Conservation (phyloP, 768 basidiomycete species). For the Leccinellum luteum region DNA sequence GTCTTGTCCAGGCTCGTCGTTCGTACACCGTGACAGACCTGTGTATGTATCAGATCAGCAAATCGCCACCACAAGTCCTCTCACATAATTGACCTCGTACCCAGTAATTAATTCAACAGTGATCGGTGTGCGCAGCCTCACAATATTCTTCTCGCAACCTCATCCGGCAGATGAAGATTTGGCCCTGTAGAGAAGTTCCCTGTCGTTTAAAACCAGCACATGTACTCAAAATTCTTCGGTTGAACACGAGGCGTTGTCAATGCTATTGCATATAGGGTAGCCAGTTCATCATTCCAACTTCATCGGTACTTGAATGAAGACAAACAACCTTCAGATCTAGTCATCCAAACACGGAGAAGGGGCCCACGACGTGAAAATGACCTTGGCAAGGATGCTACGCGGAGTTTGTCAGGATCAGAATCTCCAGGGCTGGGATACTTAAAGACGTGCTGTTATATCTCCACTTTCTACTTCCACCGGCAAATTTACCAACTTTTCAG, state of each 20-base stretch:
- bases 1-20: slow-evolving; percentile 7
- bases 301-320: slow-evolving; percentile 12
- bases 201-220: slow-evolving; percentile 6
- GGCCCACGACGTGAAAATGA: neutral
- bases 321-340: slow-evolving; percentile 7
- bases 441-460: neutral
- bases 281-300: slow-evolving; percentile 12
- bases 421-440: slow-evolving; percentile 10
- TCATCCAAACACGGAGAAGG: slow-evolving; percentile 10
- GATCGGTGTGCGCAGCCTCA: neutral
- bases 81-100: neutral
- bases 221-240: neutral
- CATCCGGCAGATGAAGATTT: slow-evolving; percentile 6
- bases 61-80: neutral
- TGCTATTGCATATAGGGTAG: slow-evolving; percentile 4
- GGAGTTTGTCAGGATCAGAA: slow-evolving; percentile 19
- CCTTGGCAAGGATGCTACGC: slow-evolving; percentile 8
- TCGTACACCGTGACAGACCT: slow-evolving; percentile 5
- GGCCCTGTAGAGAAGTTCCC: neutral
- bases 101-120: neutral
- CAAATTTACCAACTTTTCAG: slow-evolving; percentile 7
- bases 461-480: neutral
- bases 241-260: slow-evolving; percentile 17
- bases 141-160: neutral
- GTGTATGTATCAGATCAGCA: slow-evolving; percentile 6